Evolutionary conservation across 441 rosid genomes (phyloP).

Genomic region (Populus hybrid): DNA sequence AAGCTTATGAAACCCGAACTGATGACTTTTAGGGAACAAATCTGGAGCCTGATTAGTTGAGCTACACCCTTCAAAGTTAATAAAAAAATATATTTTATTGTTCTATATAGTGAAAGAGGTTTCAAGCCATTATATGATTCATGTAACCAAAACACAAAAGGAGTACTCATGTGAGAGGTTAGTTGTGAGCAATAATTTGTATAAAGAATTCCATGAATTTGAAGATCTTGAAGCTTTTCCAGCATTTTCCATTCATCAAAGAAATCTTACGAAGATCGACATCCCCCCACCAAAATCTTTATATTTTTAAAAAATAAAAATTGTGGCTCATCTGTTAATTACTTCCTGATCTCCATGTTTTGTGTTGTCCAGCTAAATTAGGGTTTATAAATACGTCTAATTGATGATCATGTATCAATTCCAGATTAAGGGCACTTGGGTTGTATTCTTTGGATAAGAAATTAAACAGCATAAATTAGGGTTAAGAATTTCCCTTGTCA

Average conservation of each 20-base stretch:
- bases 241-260: neutral
- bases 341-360: neutral
- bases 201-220: neutral
- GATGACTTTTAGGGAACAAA: no score
- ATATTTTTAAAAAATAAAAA: neutral
- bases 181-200: neutral
- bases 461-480: neutral
- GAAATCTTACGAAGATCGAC: neutral
- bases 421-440: neutral
- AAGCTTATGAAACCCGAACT: no score
- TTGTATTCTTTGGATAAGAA: neutral
- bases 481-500: neutral
- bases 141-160: constrained; percentile 1
- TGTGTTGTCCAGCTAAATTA: no score
- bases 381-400: neutral
- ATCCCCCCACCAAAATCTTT: neutral
- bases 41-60: no score
- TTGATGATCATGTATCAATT: no score
- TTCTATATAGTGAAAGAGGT: no score
- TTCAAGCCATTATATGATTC: neutral
- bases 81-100: no score
- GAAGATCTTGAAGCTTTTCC: neutral
- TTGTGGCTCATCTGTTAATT: neutral
- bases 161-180: neutral
- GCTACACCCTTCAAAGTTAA: no score